Conservation (phyloP, 805 yeast species). For the Clavispora asparagi region DNA sequence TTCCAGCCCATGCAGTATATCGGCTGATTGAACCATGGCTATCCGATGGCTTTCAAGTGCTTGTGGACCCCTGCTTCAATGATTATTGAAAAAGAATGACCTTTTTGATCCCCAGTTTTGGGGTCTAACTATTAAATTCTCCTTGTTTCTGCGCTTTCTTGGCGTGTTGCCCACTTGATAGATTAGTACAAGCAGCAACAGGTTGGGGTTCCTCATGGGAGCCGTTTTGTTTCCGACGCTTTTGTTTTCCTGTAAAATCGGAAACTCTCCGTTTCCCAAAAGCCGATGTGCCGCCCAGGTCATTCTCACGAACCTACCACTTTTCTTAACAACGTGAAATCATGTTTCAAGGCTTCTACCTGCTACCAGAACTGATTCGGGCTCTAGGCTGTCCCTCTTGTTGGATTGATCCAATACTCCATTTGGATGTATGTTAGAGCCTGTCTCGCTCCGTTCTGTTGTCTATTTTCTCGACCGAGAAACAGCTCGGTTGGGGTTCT, state of each 20-base stretch:
- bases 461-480: not conserved
- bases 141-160: not conserved
- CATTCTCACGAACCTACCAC: not conserved
- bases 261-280: constrained; percentile 6
- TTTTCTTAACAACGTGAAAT: not conserved
- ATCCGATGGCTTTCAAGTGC: not conserved
- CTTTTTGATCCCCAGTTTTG: not conserved
- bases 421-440: constrained; percentile 8
- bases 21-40: not conserved
- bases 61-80: not conserved
- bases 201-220: not conserved
- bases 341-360: not conserved
- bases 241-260: constrained; percentile 8
- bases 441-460: not conserved
- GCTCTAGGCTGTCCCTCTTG: constrained; percentile 11
- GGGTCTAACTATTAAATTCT: not conserved
- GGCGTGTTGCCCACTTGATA: not conserved
- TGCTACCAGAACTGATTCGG: not conserved
- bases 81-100: not conserved
- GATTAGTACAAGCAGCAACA: not conserved
- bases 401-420: constrained; percentile 12
- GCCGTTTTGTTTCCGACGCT: constrained; percentile 12
- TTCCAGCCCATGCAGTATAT: constrained; percentile 9
- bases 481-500: not conserved
- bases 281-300: constrained; percentile 10